These are phyloP conservation scores for Cyberlindnera lachancei DNA, from an alignment of 805 yeast species.

Conservation along the genomic window DNA sequence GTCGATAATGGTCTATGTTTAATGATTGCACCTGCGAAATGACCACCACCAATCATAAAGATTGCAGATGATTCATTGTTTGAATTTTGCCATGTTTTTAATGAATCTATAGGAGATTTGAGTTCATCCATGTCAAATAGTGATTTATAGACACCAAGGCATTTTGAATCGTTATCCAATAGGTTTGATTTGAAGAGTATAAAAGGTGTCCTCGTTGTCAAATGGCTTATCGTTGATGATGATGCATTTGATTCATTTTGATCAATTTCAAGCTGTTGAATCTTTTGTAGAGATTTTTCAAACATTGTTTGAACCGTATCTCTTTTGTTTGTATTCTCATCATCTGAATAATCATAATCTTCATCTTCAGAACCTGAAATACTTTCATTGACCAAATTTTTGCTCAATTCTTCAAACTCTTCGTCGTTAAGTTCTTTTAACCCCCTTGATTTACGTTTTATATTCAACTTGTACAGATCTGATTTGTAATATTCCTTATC, in stretches of 20 bases:
- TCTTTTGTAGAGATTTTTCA: conserved; percentile 15
- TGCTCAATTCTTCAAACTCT: conserved; percentile 50
- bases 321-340: conserved; percentile 16
- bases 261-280: conserved; percentile 15
- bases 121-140: conserved; percentile 40
- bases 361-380: conserved; percentile 42
- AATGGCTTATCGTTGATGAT: conserved; percentile 43
- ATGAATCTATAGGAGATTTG: conserved; percentile 40
- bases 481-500: conserved; percentile 45
- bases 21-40: conserved; percentile 92
- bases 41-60: conserved; percentile 96
- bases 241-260: conserved; percentile 24
- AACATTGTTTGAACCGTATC: conserved; percentile 16
- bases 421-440: conserved; percentile 41
- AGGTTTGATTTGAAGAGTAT: conserved; percentile 47
- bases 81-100: conserved; percentile 31
- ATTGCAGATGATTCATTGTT: conserved; percentile 53
- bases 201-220: conserved; percentile 67
- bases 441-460: conserved; percentile 43
- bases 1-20: conserved; percentile 56
- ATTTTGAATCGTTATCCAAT: conserved; percentile 33
- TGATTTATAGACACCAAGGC: conserved; percentile 63
- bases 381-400: conserved; percentile 41
- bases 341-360: conserved; percentile 23
- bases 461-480: conserved; percentile 52